Conservation (phyloP, 768 basidiomycete species). For the Terana coerulea region DNA sequence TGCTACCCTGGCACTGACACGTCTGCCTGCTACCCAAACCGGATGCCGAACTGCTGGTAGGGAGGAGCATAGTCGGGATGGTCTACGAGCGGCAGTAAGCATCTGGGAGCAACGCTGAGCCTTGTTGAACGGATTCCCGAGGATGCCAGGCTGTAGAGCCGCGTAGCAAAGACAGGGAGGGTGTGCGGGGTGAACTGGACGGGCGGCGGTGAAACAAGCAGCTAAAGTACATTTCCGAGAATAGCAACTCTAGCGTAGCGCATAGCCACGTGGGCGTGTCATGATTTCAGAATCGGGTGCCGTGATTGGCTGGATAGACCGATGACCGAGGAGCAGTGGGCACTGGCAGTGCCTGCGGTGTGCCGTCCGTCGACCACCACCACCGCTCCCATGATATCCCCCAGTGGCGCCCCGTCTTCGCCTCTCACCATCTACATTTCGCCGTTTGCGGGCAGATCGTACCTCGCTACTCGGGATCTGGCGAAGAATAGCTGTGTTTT, state of each 20-base stretch:
- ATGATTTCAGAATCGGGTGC: slow-evolving; percentile 8
- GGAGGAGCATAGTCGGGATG: neutral
- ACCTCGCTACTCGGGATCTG: slow-evolving; percentile 18
- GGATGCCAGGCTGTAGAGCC: neutral
- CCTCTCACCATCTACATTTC: slow-evolving; percentile 15
- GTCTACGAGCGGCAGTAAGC: slow-evolving; percentile 5
- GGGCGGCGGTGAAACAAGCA: slow-evolving; percentile 4
- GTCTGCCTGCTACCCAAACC: neutral
- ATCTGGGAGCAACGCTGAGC: neutral
- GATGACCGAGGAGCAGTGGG: neutral
- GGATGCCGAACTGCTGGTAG: neutral
- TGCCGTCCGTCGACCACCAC: neutral
- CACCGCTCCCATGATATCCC: neutral
- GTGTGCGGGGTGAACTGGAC: neutral
- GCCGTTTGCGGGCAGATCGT: slow-evolving; percentile 21
- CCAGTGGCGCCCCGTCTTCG: neutral
- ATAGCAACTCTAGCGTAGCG: neutral
- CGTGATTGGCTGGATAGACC: slow-evolving; percentile 5
- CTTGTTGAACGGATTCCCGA: neutral
- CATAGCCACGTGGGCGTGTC: slow-evolving; percentile 3
- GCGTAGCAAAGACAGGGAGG: neutral
- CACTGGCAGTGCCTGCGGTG: neutral
- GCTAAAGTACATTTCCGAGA: neutral
- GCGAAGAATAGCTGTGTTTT: slow-evolving; percentile 16
- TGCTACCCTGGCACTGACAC: neutral